Conservation (phyloP, 441 rosid genomes). For the Manihot esculenta region DNA sequence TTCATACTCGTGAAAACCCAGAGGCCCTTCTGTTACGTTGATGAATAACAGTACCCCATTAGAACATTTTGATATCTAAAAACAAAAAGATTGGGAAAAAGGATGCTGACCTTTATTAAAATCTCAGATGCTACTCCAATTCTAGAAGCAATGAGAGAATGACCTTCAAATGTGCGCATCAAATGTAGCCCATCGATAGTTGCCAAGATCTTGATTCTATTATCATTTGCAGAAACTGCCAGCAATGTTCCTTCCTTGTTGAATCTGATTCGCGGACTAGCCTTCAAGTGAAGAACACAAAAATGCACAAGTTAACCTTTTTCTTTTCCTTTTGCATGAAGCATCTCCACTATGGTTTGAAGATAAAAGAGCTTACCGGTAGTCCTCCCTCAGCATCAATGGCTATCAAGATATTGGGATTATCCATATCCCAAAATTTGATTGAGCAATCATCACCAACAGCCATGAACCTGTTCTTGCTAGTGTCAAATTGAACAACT, state of each 20-base stretch:
- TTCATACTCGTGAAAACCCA: background rate
- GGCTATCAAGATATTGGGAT: constrained; percentile 38
- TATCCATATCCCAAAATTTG: constrained; percentile 83
- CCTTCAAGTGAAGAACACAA: constrained; percentile 35
- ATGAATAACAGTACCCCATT: background rate
- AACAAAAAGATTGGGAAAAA: too few species aligned
- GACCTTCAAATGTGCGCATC: constrained; percentile 45
- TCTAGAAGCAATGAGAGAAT: constrained; percentile 35
- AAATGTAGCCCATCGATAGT: constrained; percentile 53
- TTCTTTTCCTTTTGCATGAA: background rate
- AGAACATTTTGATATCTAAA: background rate
- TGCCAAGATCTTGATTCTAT: constrained; percentile 62
- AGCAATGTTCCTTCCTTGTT: constrained; percentile 62
- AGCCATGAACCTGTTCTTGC: constrained; percentile 59
- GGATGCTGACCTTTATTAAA: constrained; percentile 28
- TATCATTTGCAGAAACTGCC: constrained; percentile 68
- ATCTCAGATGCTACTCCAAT: constrained; percentile 33
- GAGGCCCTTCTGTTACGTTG: background rate
- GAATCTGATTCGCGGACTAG: constrained; percentile 63
- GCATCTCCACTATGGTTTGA: constrained; percentile 10
- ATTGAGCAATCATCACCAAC: constrained; percentile 63
- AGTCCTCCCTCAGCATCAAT: constrained; percentile 62
- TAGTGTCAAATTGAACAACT: constrained; percentile 70
- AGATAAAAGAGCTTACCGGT: constrained; percentile 38
- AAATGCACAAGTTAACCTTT: constrained; percentile 5